Conservation (phyloP, 2,329 filamentous ascomycete species). For the Talaromyces sp. region DNA sequence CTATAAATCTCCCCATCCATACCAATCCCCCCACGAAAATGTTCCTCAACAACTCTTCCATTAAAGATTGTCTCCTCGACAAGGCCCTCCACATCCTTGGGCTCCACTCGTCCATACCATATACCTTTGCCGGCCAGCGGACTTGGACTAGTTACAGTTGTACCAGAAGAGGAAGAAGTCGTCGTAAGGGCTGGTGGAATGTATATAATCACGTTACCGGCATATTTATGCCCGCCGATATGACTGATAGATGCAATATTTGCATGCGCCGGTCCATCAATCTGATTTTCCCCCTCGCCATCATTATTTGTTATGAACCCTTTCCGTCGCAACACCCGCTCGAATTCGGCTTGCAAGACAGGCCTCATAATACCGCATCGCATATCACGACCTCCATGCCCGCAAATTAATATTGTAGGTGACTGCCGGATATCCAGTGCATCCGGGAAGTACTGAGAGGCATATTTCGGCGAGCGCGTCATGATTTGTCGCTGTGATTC, state of each 20-base stretch:
- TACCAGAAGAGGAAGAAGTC: background rate
- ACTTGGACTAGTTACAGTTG: constrained; percentile 16
- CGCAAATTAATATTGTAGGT: constrained; percentile 72
- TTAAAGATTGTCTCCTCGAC: constrained; percentile 81
- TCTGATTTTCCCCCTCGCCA: constrained; percentile 15
- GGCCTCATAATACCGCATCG: constrained; percentile 81
- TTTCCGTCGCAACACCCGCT: constrained; percentile 35
- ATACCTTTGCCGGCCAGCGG: constrained; percentile 53
- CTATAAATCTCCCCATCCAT: constrained; percentile 60
- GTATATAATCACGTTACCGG: constrained; percentile 90
- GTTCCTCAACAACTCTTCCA: constrained; percentile 78
- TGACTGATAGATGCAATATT: constrained; percentile 63
- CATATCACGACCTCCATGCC: constrained; percentile 75
- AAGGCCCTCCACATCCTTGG: constrained; percentile 86
- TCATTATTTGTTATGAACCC: constrained; percentile 29
- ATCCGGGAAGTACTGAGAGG: constrained; percentile 50
- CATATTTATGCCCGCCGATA: constrained; percentile 92
- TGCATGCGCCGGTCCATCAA: constrained; percentile 33
- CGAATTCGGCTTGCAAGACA: constrained; percentile 68
- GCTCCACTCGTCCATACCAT: constrained; percentile 80
- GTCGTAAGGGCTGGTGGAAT: constrained; percentile 39
- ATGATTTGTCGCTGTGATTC: constrained; percentile 23
- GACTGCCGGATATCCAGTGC: constrained; percentile 61
- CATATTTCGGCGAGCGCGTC: constrained; percentile 50
- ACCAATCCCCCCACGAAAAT: constrained; percentile 85